These are phyloP conservation scores for Debaryomyces sp. DNA, from an alignment of 1,139 yeast genomes.

Conservation along the genomic window DNA sequence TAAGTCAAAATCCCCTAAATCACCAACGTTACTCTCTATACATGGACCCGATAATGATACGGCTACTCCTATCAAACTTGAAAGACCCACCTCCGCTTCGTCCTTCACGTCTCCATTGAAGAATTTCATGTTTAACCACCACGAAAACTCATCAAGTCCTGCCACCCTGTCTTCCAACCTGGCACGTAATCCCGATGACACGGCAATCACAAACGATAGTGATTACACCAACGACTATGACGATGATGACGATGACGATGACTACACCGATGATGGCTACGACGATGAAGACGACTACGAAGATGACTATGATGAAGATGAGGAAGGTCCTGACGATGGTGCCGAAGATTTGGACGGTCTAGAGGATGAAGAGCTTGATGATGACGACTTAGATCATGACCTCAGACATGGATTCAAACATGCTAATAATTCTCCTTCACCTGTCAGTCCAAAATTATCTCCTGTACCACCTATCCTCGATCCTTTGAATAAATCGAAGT, in stretches of 20 bases:
- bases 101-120: slow-evolving; percentile 48
- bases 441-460: neutral
- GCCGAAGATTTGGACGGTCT: slow-evolving; percentile 27
- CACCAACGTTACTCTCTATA: slow-evolving; percentile 21
- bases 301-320: slow-evolving; percentile 27
- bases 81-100: slow-evolving; percentile 36
- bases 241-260: slow-evolving; percentile 20
- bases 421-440: neutral
- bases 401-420: slow-evolving; percentile 9
- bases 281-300: slow-evolving; percentile 34
- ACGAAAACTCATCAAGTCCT: neutral
- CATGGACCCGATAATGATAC: slow-evolving; percentile 11
- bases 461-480: neutral
- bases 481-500: neutral
- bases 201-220: slow-evolving; percentile 15
- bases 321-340: slow-evolving; percentile 22
- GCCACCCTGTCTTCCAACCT: neutral
- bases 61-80: neutral
- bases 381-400: slow-evolving; percentile 9
- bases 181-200: slow-evolving; percentile 12
- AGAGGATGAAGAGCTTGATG: slow-evolving; percentile 22
- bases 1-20: slow-evolving; percentile 10
- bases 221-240: slow-evolving; percentile 18
- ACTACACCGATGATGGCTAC: slow-evolving; percentile 28
- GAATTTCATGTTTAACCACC: slow-evolving; percentile 35